A percentile compares a stretch with the other conserved stretches of the same genome.
These are phyloP conservation scores for Colletotrichum trifolii DNA, from an alignment of 2,329 filamentous ascomycete genomes.

Conservation along the genomic window DNA sequence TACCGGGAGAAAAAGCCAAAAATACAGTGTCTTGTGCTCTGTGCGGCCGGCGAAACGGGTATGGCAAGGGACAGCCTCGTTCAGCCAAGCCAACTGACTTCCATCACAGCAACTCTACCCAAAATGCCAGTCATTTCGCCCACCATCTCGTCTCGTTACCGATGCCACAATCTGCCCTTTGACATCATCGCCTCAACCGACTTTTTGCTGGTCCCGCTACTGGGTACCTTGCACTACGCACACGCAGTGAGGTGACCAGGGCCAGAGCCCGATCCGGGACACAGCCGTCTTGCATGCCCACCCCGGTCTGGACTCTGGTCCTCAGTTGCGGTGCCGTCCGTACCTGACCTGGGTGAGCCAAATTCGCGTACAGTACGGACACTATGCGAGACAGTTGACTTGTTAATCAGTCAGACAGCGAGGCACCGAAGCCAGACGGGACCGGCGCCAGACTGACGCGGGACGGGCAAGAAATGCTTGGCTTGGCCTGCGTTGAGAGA, in stretches of 20 bases:
- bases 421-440: slow-evolving; percentile 9
- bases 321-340: not conserved
- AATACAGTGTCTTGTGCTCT: not conserved
- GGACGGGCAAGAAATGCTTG: slow-evolving; percentile 11
- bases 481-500: slow-evolving; percentile 16
- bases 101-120: not conserved
- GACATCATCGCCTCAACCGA: slow-evolving; percentile 32
- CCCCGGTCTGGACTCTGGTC: slow-evolving; percentile 9
- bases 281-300: slow-evolving; percentile 25
- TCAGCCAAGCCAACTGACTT: slow-evolving; percentile 16
- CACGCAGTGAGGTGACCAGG: not conserved
- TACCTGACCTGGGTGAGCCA: slow-evolving; percentile 1
- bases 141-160: not conserved
- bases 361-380: slow-evolving; percentile 10
- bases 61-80: slow-evolving; percentile 1
- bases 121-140: slow-evolving; percentile 22
- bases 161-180: slow-evolving; percentile 18
- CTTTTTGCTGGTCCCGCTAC: slow-evolving; percentile 8
- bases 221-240: not conserved
- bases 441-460: slow-evolving; percentile 18
- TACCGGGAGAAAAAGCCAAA: not conserved
- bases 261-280: slow-evolving; percentile 18
- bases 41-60: slow-evolving; percentile 4
- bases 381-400: no score
- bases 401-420: no score